Conservation (phyloP, 371 early-diverging fungal genomes). For the Mucor racemosus region DNA sequence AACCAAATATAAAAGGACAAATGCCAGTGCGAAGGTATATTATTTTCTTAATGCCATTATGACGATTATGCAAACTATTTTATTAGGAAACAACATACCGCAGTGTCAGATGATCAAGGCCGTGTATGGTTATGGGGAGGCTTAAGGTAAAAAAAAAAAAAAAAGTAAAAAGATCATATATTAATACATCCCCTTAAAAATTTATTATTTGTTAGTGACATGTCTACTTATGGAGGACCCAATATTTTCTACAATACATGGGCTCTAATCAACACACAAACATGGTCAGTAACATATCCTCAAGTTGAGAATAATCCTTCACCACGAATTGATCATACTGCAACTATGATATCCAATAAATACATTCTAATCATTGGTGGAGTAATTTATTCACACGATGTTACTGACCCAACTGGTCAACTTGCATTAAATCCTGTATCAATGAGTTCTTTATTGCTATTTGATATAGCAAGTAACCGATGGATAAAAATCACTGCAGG, state of each 20-base stretch:
- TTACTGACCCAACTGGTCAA: slow-evolving; percentile 34
- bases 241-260: slow-evolving; percentile 33
- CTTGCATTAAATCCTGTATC: slow-evolving; percentile 43
- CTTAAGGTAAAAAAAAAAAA: slow-evolving; percentile 26
- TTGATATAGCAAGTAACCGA: slow-evolving; percentile 32
- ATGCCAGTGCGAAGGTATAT: slow-evolving; percentile 14
- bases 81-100: slow-evolving; percentile 38
- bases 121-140: slow-evolving; percentile 52
- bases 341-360: slow-evolving; percentile 29
- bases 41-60: neutral
- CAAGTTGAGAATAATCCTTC: slow-evolving; percentile 17
- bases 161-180: neutral
- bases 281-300: slow-evolving; percentile 26
- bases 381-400: slow-evolving; percentile 25
- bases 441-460: slow-evolving; percentile 40
- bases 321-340: slow-evolving; percentile 38
- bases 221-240: slow-evolving; percentile 18
- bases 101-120: slow-evolving; percentile 36
- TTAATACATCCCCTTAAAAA: neutral
- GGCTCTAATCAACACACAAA: slow-evolving; percentile 38
- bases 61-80: slow-evolving; percentile 7
- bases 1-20: slow-evolving; percentile 12
- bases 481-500: slow-evolving; percentile 47
- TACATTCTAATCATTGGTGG: slow-evolving; percentile 30
- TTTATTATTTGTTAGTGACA: slow-evolving; percentile 21